Conservation (phyloP, 1,139 yeast genomes). For the Pichia sp. region DNA sequence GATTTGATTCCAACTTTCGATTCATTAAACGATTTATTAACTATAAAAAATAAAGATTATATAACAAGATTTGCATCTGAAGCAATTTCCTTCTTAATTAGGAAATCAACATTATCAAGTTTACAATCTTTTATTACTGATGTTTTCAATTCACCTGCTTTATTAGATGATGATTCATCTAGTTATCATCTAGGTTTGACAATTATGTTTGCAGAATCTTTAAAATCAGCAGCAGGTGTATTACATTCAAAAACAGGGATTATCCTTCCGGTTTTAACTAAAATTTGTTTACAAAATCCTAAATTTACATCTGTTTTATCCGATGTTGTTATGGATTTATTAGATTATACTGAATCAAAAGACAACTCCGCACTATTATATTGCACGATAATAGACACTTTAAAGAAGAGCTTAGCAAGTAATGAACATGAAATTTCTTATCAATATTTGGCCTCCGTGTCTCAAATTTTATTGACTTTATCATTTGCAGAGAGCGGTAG, state of each 20-base stretch:
- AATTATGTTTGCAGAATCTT: slow-evolving; percentile 63
- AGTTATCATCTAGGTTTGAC: slow-evolving; percentile 51
- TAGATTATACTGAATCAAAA: slow-evolving; percentile 50
- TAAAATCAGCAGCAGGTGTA: slow-evolving; percentile 64
- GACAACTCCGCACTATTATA: slow-evolving; percentile 46
- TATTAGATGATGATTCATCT: slow-evolving; percentile 20
- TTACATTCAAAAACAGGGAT: slow-evolving; percentile 65
- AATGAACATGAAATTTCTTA: slow-evolving; percentile 3
- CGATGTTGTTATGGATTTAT: slow-evolving; percentile 54
- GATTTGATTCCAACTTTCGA: slow-evolving; percentile 67
- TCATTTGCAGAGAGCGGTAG: slow-evolving; percentile 65
- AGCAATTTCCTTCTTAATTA: slow-evolving; percentile 75
- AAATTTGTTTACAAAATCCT: slow-evolving; percentile 30
- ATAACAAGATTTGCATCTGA: slow-evolving; percentile 85
- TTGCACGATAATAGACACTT: slow-evolving; percentile 25
- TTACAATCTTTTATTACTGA: slow-evolving; percentile 43
- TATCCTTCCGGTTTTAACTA: slow-evolving; percentile 43
- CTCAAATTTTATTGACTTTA: slow-evolving; percentile 37
- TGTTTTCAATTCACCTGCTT: slow-evolving; percentile 33
- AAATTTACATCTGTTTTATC: slow-evolving; percentile 41
- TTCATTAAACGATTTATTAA: slow-evolving; percentile 59
- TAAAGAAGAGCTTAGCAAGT: slow-evolving; percentile 1
- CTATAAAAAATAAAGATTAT: slow-evolving; percentile 47
- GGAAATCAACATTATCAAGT: slow-evolving; percentile 54
- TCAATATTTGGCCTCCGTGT: slow-evolving; percentile 16